Percentiles rank a stretch among this genome's conserved stretches.
Conservation (phyloP, 2,329 filamentous ascomycete genomes). For the Botrytis paeoniae region DNA sequence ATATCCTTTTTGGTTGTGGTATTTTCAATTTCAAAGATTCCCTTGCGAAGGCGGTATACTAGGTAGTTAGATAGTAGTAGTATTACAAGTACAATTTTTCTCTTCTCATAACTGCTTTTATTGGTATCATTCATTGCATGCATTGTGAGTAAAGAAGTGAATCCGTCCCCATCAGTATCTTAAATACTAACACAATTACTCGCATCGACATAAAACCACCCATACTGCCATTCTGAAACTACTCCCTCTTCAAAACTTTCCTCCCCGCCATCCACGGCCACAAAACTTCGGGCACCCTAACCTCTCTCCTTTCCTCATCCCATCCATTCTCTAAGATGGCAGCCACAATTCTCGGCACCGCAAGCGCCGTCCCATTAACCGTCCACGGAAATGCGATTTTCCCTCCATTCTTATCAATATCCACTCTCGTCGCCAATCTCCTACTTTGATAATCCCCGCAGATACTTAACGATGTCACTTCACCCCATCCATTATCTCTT, state of each 20-base stretch:
- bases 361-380: conserved; percentile 89
- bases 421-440: conserved; percentile 72
- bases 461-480: conserved; percentile 85
- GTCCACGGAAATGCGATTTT: conserved; percentile 78
- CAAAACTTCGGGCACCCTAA: conserved; percentile 75
- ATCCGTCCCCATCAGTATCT: not conserved
- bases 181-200: not conserved
- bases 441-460: conserved; percentile 95
- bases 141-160: not conserved
- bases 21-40: conserved; percentile 11
- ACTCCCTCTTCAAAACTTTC: conserved; percentile 51
- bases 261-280: conserved; percentile 79
- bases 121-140: not conserved
- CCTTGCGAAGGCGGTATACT: not conserved
- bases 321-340: conserved; percentile 89
- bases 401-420: conserved; percentile 47
- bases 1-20: conserved; percentile 11
- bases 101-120: not conserved
- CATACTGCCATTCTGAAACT: not conserved
- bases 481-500: conserved; percentile 76
- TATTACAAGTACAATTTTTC: not conserved
- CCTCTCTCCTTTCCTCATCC: conserved; percentile 64
- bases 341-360: conserved; percentile 84
- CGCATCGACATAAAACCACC: not conserved
- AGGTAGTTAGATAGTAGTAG: conserved; percentile 9